Evolutionary conservation across 1,139 yeast species (phyloP).

Genomic region (Debaryomyces sp.): DNA sequence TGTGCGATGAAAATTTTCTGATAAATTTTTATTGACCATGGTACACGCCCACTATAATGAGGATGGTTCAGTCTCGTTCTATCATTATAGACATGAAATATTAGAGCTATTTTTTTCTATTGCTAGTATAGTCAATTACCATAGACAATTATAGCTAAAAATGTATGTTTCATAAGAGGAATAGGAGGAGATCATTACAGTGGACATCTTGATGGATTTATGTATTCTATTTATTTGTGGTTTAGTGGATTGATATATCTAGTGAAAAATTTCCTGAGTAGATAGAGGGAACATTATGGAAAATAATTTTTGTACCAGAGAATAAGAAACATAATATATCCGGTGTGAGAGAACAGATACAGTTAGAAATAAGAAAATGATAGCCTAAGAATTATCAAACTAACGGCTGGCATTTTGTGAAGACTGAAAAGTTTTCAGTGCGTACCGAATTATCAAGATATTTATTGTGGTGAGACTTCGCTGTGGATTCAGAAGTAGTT

Average conservation of each 20-base stretch:
- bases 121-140: constrained; percentile 4
- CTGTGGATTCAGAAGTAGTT: neutral
- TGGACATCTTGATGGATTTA: neutral
- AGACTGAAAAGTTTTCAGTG: constrained; percentile 1
- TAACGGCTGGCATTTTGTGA: neutral
- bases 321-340: neutral
- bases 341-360: too few species aligned
- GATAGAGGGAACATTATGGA: neutral
- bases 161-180: constrained; percentile 1
- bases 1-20: neutral
- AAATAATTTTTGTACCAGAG: neutral
- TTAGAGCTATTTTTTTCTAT: constrained; percentile 4
- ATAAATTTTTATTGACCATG: constrained; percentile 1
- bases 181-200: neutral
- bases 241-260: neutral
- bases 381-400: too few species aligned
- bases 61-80: constrained; percentile 3
- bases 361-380: neutral
- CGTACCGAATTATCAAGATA: neutral
- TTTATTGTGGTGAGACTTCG: neutral
- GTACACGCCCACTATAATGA: constrained; percentile 1
- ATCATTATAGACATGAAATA: constrained; percentile 4
- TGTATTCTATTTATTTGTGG: neutral
- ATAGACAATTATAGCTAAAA: constrained; percentile 5
- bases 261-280: constrained; percentile 2